Evolutionary conservation across 139 green algal genomes (phyloP), one percentile per base, ranked within the genome.

Genomic region (Chlamydomonas eustigma): DNA sequence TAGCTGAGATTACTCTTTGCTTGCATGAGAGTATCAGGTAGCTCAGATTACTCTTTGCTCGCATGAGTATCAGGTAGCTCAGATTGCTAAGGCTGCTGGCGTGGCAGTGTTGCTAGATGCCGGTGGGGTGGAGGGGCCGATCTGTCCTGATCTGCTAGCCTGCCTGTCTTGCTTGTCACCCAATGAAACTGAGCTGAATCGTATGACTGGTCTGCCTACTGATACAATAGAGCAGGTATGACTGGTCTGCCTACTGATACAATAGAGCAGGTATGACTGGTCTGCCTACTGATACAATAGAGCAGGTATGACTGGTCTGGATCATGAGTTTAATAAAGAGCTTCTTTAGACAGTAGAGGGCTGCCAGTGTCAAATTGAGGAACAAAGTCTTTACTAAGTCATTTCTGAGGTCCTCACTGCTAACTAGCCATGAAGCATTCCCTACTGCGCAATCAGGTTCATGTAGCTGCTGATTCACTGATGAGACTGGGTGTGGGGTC

Each of bases 111-210:
- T 95, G 50, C 79, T 97, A 44, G 93, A 97, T 76, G 89, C 86
- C 2, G 93, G 93, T 2, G 93, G 93, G 22, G 80, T 88, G 32
- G 92, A 96, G 65, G 85, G 73, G 0, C 87, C 89, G 0, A 74
- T 96, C 3, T 38, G 39, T 0, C 37, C 34, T 2, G 80, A 90
- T 39, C 76, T 96, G 65, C 85, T 97, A 52, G n/a, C 85, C 5
- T 83, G 73, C 66, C 44, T 96, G 2, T 73, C 78, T 25, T 70
- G 93, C n/a, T 80, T 97, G 6, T 90, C 78, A 12, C 93, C 93
- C n/a, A 97, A 97, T 79, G 93, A 97, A 81, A 96, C 91, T 1
- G 93, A 97, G 82, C 89, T 97, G 12, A 79, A 79, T 2, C 79
- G 92, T 1, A 71, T 97, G 8, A 92, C 90, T 12, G 84, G 78